Conservation (phyloP, 768 basidiomycete species). For the Clitopilus passeckerianus region DNA sequence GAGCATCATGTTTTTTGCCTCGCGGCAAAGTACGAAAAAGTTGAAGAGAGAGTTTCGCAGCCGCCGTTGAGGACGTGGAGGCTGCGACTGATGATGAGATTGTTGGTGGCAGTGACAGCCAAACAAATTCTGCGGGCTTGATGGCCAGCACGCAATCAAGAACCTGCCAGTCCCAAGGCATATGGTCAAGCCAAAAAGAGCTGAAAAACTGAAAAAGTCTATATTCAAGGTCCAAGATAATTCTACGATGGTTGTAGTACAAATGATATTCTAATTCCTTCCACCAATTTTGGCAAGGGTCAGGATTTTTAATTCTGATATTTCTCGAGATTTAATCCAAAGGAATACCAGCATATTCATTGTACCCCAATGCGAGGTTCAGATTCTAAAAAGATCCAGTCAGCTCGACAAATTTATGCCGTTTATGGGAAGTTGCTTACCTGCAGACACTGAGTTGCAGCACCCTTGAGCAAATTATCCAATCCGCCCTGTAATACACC, state of each 20-base stretch:
- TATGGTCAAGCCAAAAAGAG: too few species aligned
- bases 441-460: conserved; percentile 98
- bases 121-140: background rate
- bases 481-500: conserved; percentile 65
- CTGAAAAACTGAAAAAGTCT: too few species aligned
- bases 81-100: conserved; percentile 1
- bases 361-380: conserved; percentile 84
- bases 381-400: conserved; percentile 54
- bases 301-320: background rate
- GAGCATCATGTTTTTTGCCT: conserved; percentile 32
- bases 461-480: conserved; percentile 96
- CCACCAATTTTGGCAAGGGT: background rate
- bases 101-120: background rate
- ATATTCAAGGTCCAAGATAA: too few species aligned
- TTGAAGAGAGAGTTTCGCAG: background rate
- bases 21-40: background rate
- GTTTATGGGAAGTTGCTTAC: conserved; percentile 28
- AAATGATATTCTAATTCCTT: background rate
- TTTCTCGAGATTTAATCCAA: background rate
- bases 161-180: too few species aligned
- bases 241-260: background rate
- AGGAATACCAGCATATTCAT: conserved; percentile 80
- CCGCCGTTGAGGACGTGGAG: background rate
- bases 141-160: background rate
- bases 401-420: background rate